These are phyloP conservation scores for Suhomyces kunorum DNA, from an alignment of 1,139 yeast species.

Conservation along the genomic window DNA sequence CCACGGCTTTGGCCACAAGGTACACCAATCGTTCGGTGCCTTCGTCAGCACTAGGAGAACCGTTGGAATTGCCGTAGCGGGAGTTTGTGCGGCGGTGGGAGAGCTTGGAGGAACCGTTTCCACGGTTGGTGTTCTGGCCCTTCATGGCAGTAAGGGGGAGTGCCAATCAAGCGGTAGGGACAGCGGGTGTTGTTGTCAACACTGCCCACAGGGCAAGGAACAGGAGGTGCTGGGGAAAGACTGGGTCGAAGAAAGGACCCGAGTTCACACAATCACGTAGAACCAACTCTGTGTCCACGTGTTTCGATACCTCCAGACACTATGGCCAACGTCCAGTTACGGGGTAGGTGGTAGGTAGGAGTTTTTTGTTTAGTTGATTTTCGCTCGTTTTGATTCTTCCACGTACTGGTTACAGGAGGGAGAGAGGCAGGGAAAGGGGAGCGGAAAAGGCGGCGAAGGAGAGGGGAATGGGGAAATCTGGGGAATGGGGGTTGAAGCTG, in stretches of 20 bases:
- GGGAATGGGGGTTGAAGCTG: not conserved
- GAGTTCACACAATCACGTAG: constrained; percentile 3
- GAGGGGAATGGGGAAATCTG: not conserved
- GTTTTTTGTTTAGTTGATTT: constrained; percentile 5
- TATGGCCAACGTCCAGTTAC: constrained; percentile 1
- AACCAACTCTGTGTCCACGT: not conserved
- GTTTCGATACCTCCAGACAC: constrained; percentile 3
- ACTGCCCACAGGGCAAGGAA: constrained; percentile 1
- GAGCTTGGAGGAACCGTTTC: constrained; percentile 19
- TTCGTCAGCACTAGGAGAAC: constrained; percentile 9
- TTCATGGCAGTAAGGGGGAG: constrained; percentile 19
- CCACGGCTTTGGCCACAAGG: constrained; percentile 55
- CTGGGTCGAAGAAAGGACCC: not conserved
- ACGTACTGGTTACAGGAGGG: constrained; percentile 4
- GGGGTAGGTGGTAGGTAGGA: not conserved
- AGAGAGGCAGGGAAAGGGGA: not conserved
- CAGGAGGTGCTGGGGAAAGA: not conserved
- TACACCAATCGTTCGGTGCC: constrained; percentile 37
- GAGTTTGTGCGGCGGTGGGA: constrained; percentile 34
- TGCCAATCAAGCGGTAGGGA: not conserved
- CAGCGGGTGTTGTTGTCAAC: not conserved
- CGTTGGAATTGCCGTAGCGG: constrained; percentile 27
- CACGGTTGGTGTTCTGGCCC: constrained; percentile 26
- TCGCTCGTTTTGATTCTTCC: constrained; percentile 10
- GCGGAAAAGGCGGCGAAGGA: not conserved